Evolutionary conservation across 352 stramenopile species (phyloP).

Genomic region (Globisporangium cederbergense): DNA sequence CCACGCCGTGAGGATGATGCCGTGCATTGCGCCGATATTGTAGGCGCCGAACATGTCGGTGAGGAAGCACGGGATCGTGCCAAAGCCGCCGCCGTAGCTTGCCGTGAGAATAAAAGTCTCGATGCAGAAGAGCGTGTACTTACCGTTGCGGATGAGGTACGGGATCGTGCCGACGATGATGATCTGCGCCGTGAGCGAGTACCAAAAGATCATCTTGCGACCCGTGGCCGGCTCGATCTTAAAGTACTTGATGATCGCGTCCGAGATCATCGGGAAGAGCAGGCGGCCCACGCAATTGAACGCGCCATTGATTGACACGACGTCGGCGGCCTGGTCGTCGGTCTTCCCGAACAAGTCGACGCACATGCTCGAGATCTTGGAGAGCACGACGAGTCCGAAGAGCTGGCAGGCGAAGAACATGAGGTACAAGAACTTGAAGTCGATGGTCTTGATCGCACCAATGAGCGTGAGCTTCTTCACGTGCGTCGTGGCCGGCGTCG

Average conservation of each 20-base stretch:
- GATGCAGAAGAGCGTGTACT: conserved; percentile 53
- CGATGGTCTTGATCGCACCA: conserved; percentile 43
- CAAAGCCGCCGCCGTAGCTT: conserved; percentile 74
- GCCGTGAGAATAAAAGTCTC: conserved; percentile 69
- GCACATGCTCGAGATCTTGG: conserved; percentile 53
- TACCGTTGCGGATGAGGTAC: conserved; percentile 45
- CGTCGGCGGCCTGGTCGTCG: conserved; percentile 30
- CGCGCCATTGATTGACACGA: conserved; percentile 56
- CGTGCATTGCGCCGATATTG: conserved; percentile 81
- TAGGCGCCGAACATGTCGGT: conserved; percentile 83
- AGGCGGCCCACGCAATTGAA: conserved; percentile 58
- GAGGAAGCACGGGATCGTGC: conserved; percentile 67
- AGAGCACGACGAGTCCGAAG: conserved; percentile 63
- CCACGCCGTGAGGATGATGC: conserved; percentile 69
- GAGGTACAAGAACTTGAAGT: conserved; percentile 65
- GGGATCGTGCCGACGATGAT: conserved; percentile 64
- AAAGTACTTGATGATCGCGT: conserved; percentile 32
- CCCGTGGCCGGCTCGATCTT: conserved; percentile 53
- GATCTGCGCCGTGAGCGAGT: conserved; percentile 50
- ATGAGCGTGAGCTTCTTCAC: conserved; percentile 51
- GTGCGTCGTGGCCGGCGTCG: conserved; percentile 30
- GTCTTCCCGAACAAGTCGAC: conserved; percentile 49
- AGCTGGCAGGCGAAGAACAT: conserved; percentile 67
- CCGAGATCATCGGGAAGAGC: conserved; percentile 43
- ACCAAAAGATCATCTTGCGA: conserved; percentile 60